Conservation (phyloP, 2,329 filamentous ascomycete genomes). For the Talaromyces funiculosus region DNA sequence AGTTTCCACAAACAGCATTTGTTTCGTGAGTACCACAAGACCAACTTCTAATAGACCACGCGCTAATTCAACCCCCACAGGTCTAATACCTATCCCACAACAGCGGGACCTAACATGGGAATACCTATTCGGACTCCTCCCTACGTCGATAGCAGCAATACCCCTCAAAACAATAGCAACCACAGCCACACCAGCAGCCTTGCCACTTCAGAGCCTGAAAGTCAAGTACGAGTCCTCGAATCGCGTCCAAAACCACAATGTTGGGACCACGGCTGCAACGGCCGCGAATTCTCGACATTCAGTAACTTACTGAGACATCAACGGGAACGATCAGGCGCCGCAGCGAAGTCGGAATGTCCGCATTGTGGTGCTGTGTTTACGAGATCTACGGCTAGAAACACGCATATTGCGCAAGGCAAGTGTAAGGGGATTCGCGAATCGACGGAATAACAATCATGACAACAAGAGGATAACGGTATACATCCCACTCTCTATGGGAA, state of each 20-base stretch:
- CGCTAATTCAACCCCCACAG: background rate
- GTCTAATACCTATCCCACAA: constrained; percentile 12
- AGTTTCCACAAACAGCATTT: constrained; percentile 26
- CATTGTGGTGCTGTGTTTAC: constrained; percentile 93
- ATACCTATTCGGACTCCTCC: constrained; percentile 1
- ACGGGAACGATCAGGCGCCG: constrained; percentile 87
- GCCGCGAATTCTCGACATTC: constrained; percentile 90
- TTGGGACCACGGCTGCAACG: constrained; percentile 96
- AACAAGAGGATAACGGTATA: background rate
- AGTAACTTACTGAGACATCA: constrained; percentile 91
- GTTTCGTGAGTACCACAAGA: constrained; percentile 23
- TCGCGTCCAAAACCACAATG: constrained; percentile 88
- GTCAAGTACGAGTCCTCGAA: constrained; percentile 63
- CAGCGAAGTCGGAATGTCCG: constrained; percentile 80
- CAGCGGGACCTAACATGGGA: background rate
- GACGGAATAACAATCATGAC: constrained; percentile 15
- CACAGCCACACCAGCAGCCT: constrained; percentile 8
- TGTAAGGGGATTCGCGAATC: constrained; percentile 60
- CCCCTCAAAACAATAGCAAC: background rate
- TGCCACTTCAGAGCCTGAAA: constrained; percentile 32
- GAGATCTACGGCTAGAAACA: constrained; percentile 79
- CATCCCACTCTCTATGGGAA: background rate
- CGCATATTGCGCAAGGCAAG: constrained; percentile 81
- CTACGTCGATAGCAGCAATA: constrained; percentile 19
- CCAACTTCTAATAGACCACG: too few species aligned